These are phyloP conservation scores for Ramaria sp. DNA, from an alignment of 768 basidiomycete species.

Conservation along the genomic window DNA sequence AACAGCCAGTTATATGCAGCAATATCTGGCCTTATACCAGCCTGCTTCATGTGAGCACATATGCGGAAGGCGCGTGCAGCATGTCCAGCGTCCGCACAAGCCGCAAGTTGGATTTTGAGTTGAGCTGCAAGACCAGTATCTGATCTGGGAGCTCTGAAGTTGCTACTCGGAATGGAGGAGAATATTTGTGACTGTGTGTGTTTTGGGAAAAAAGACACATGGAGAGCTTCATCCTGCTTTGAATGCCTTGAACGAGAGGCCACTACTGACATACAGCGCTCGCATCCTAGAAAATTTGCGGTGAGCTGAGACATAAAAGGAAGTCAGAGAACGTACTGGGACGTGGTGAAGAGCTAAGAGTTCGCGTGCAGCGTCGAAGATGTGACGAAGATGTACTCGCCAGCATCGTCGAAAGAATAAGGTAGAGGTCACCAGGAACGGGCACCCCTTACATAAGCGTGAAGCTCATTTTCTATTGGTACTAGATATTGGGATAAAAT, in stretches of 20 bases:
- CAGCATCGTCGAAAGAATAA: background rate
- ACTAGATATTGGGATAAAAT: too few relatives aligned
- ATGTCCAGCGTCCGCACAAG: background rate
- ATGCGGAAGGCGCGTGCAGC: slow-evolving; percentile 26
- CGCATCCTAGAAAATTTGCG: background rate
- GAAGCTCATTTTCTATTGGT: too few relatives aligned
- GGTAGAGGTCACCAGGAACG: too few relatives aligned
- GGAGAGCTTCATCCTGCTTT: background rate
- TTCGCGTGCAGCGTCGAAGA: background rate
- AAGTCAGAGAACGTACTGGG: background rate
- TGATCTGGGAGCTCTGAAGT: background rate
- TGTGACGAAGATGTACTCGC: background rate
- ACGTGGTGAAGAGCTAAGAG: background rate
- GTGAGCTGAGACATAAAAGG: background rate
- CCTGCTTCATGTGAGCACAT: slow-evolving; percentile 47
- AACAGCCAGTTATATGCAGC: slow-evolving; percentile 49
- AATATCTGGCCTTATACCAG: slow-evolving; percentile 40
- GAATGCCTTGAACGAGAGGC: background rate
- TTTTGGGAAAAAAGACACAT: background rate
- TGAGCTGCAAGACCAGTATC: background rate
- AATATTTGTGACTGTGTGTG: background rate
- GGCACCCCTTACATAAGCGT: too few relatives aligned
- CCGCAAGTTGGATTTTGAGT: background rate
- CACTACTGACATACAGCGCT: background rate
- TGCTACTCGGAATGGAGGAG: background rate